These are phyloP conservation scores for Anastatica hierochuntica DNA, from an alignment of 345 rosid species.

Conservation along the genomic window DNA sequence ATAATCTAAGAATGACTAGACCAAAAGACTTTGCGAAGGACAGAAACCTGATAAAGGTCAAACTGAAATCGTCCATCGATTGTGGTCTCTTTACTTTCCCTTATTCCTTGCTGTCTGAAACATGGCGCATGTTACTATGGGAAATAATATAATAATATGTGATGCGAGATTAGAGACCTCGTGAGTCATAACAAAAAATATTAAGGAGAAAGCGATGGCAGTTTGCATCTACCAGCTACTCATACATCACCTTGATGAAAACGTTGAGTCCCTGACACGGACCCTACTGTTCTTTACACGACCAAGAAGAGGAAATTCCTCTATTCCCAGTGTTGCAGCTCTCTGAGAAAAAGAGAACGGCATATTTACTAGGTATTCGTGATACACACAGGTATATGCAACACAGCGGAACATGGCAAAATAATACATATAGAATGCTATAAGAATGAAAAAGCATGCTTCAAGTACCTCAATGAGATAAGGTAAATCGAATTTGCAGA, in stretches of 20 bases:
- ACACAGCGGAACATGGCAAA: conserved; percentile 1
- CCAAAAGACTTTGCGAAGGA: conserved; percentile 8
- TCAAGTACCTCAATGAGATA: conserved; percentile 86
- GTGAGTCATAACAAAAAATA: neutral
- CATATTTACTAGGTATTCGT: neutral
- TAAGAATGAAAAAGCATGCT: neutral
- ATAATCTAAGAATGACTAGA: conserved; percentile 8
- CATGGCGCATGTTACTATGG: conserved; percentile 18
- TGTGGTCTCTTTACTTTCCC: conserved; percentile 95
- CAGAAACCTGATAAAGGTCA: conserved; percentile 89
- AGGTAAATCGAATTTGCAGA: conserved; percentile 97
- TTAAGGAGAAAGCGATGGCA: neutral
- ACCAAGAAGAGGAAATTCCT: conserved; percentile 83
- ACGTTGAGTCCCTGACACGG: conserved; percentile 75
- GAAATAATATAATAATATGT: neutral
- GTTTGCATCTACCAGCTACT: conserved; percentile 4
- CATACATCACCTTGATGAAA: conserved; percentile 72
- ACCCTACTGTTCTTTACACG: conserved; percentile 83
- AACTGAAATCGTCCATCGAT: conserved; percentile 96
- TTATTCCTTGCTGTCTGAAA: conserved; percentile 77
- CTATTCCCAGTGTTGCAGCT: conserved; percentile 74
- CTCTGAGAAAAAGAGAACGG: conserved; percentile 41
- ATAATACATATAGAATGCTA: neutral
- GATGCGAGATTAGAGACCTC: neutral
- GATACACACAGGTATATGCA: conserved; percentile 4